phyloP scores from a whole-genome alignment of 2,329 filamentous ascomycete species.

The Penicillium sclerotigenum region DNA sequence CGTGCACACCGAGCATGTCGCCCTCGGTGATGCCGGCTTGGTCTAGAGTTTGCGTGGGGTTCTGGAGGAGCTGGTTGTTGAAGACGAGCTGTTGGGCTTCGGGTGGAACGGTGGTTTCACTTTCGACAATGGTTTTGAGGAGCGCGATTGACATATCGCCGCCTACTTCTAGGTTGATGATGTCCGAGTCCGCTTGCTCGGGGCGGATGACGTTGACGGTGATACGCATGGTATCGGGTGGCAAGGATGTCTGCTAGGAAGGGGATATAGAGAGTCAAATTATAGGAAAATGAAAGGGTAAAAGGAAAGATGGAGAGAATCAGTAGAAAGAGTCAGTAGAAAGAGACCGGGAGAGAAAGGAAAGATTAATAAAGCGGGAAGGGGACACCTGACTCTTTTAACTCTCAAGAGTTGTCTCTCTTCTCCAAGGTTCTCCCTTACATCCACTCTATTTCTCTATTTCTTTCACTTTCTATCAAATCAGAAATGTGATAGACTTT shows the following conservation, averaged over 20 bases:
- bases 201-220: slow-evolving; percentile 80
- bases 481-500: not conserved
- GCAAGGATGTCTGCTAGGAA: not conserved
- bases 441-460: slow-evolving; percentile 1
- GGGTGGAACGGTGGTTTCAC: slow-evolving; percentile 71
- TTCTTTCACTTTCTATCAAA: not conserved
- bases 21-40: slow-evolving; percentile 78
- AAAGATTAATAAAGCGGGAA: slow-evolving; percentile 8
- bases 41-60: slow-evolving; percentile 76
- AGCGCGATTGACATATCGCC: slow-evolving; percentile 78
- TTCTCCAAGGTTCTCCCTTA: slow-evolving; percentile 5
- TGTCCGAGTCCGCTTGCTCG: slow-evolving; percentile 63
- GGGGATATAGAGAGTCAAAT: not conserved
- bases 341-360: not conserved
- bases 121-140: slow-evolving; percentile 83
- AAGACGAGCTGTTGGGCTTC: slow-evolving; percentile 80
- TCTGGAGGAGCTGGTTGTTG: slow-evolving; percentile 76
- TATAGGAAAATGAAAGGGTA: not conserved
- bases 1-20: slow-evolving; percentile 87
- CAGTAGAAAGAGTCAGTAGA: too few species aligned
- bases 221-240: slow-evolving; percentile 63
- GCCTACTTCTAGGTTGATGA: slow-evolving; percentile 78
- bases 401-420: not conserved
- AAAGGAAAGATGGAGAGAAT: not conserved
- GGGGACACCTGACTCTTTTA: slow-evolving; percentile 2